Evolutionary conservation across 768 basidiomycete genomes (phyloP).

Genomic region (Astraeus odoratus): DNA sequence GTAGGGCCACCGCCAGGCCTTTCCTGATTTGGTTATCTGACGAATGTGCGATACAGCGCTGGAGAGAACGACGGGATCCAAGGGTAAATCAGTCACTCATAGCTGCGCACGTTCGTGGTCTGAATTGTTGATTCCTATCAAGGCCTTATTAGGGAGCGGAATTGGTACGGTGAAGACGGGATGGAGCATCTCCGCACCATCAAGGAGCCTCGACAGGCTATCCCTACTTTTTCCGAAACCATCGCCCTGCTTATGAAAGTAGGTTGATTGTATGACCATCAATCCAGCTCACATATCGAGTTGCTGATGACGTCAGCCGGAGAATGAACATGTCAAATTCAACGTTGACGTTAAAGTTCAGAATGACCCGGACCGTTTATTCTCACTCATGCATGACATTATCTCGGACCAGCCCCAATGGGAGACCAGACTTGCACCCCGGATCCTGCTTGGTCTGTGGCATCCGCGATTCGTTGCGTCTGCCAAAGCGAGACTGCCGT

Average conservation of each 20-base stretch:
- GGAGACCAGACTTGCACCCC: conserved; percentile 71
- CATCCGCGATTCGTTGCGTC: conserved; percentile 83
- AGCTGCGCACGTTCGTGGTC: conserved; percentile 19
- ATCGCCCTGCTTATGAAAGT: conserved; percentile 74
- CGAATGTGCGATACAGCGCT: conserved; percentile 40
- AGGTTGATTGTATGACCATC: conserved; percentile 17
- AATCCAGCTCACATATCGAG: conserved; percentile 6
- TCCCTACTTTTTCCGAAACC: conserved; percentile 88
- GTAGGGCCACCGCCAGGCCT: conserved; percentile 5
- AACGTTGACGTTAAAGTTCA: conserved; percentile 93
- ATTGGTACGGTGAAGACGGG: conserved; percentile 64
- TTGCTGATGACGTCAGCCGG: conserved; percentile 38
- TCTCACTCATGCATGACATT: conserved; percentile 65
- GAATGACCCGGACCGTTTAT: conserved; percentile 85
- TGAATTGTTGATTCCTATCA: conserved; percentile 14
- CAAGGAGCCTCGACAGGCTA: conserved; percentile 75
- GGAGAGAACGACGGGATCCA: conserved; percentile 75
- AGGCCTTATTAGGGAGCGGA: conserved; percentile 64
- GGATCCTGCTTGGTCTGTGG: conserved; percentile 80
- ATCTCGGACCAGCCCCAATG: conserved; percentile 62
- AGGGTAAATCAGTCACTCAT: conserved; percentile 34
- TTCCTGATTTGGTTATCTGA: conserved; percentile 17
- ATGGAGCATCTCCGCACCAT: conserved; percentile 76
- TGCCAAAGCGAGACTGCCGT: conserved; percentile 72
- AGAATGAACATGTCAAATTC: conserved; percentile 69